Evolutionary conservation across 176 grass and related monocot genomes (phyloP).

Genomic region (Melocanna baccifera): DNA sequence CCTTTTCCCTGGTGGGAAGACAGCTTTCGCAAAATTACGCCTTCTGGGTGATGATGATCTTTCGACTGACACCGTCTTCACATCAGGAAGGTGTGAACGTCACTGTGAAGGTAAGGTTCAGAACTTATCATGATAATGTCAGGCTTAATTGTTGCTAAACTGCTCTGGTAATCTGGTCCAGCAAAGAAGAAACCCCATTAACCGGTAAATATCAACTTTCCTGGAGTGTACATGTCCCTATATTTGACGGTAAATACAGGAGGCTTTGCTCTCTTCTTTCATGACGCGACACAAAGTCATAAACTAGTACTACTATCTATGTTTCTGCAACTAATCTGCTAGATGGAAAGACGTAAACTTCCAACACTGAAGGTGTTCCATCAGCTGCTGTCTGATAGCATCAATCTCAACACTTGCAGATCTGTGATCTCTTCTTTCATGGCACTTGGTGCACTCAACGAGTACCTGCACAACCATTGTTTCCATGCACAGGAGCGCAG

Average conservation of each 20-base stretch:
- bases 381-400: neutral
- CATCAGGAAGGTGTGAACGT: neutral
- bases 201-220: neutral
- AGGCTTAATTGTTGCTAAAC: neutral
- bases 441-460: neutral
- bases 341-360: neutral
- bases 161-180: neutral
- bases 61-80: rapidly evolving
- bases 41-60: neutral
- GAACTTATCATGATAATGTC: neutral
- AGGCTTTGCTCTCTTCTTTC: neutral
- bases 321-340: neutral
- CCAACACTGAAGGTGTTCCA: neutral
- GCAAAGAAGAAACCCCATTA: neutral
- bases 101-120: neutral
- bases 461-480: neutral
- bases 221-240: neutral
- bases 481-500: neutral
- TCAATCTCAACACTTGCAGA: neutral
- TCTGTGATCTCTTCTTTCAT: neutral
- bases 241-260: neutral
- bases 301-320: neutral
- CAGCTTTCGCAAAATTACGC: neutral
- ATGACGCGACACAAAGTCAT: too few relatives aligned
- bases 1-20: neutral